phyloP scores from a whole-genome alignment of 2,329 filamentous ascomycete species.

The Cadophora sp. region DNA sequence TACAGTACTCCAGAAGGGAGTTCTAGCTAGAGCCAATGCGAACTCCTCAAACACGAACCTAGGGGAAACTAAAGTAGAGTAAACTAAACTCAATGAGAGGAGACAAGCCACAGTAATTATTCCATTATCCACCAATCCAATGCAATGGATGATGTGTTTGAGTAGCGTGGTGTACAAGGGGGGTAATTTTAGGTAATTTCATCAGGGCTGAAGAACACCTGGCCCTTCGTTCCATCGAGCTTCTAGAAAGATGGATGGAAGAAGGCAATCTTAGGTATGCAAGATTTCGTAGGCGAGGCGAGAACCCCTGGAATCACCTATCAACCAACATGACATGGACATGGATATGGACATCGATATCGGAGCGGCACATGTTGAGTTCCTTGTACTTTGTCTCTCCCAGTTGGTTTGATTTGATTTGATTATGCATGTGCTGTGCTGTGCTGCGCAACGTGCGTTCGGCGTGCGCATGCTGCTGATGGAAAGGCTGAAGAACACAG shows the following conservation, averaged over 20 bases:
- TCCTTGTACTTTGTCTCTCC: too few relatives aligned
- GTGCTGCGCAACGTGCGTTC: constrained; percentile 1
- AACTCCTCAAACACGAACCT: not conserved
- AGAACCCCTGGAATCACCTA: constrained; percentile 8
- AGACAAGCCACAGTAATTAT: not conserved
- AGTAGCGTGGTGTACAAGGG: too few relatives aligned
- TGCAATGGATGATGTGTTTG: not conserved
- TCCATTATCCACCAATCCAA: not conserved
- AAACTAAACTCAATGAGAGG: too few relatives aligned
- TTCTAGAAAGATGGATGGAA: constrained; percentile 37
- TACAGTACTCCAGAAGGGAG: too few relatives aligned
- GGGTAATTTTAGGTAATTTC: too few relatives aligned
- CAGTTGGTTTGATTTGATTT: not conserved
- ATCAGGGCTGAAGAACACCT: constrained; percentile 27
- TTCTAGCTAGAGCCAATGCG: not conserved
- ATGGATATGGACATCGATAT: not conserved
- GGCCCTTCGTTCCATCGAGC: constrained; percentile 6
- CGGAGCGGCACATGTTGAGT: too few relatives aligned
- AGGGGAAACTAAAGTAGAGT: too few relatives aligned
- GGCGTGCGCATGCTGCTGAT: not conserved
- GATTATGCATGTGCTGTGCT: not conserved
- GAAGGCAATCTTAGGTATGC: constrained; percentile 34
- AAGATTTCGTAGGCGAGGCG: constrained; percentile 14
- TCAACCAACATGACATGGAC: not conserved
- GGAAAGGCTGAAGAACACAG: constrained; percentile 12